Evolutionary conservation across 805 yeast species (phyloP).

Genomic region (Sugiyamaella smithiae): DNA sequence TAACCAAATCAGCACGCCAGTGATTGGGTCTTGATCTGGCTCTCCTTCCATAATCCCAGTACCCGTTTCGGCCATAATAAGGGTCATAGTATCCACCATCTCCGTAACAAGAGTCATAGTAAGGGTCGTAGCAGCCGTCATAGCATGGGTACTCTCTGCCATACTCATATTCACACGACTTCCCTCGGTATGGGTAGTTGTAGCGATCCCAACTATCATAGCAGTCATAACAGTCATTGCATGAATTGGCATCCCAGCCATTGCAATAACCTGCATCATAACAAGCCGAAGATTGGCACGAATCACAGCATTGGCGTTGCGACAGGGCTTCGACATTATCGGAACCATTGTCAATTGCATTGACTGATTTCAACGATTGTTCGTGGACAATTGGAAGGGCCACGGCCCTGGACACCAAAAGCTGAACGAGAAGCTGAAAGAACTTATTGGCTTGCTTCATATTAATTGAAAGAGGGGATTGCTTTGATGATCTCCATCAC

Average conservation of each 20-base stretch:
- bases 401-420: slow-evolving; percentile 12
- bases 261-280: slow-evolving; percentile 1
- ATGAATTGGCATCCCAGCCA: slow-evolving; percentile 6
- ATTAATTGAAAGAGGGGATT: neutral
- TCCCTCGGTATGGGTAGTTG: too few species aligned
- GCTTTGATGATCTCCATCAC: neutral
- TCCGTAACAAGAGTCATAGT: neutral
- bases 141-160: neutral
- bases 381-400: slow-evolving; percentile 10
- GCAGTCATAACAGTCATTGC: slow-evolving; percentile 5
- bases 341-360: neutral
- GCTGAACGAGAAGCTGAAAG: slow-evolving; percentile 17
- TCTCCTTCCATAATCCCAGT: neutral
- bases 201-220: neutral
- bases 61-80: neutral
- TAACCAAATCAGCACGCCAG: neutral
- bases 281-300: neutral
- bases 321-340: too few species aligned
- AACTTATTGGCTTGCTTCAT: slow-evolving; percentile 12
- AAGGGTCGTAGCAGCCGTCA: neutral
- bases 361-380: neutral
- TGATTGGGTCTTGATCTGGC: neutral
- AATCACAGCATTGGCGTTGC: too few species aligned
- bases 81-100: neutral
- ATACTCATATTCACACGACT: neutral